Evolutionary conservation across 2,329 filamentous ascomycete species (phyloP).

Genomic region (Graphilbum ipis-grandicollis): DNA sequence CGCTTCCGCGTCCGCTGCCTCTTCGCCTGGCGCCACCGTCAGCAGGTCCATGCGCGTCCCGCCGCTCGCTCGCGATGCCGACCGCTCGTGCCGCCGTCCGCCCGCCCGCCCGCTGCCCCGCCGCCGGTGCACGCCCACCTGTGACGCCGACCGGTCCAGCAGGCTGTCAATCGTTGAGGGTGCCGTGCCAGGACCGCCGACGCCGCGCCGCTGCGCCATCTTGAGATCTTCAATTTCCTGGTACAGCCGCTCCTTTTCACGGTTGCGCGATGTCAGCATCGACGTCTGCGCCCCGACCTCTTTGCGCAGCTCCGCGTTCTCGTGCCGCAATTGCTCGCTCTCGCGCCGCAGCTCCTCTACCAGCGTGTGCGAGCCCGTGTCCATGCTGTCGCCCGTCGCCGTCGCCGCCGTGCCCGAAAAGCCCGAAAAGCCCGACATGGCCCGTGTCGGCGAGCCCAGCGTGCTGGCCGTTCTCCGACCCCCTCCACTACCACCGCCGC

Average conservation of each 20-base stretch:
- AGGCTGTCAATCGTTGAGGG: slow-evolving; percentile 70
- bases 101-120: neutral
- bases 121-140: slow-evolving; percentile 35
- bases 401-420: slow-evolving; percentile 13
- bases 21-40: slow-evolving; percentile 32
- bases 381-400: slow-evolving; percentile 30
- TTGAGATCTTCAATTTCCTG: slow-evolving; percentile 97
- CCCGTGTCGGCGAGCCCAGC: slow-evolving; percentile 19
- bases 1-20: slow-evolving; percentile 25
- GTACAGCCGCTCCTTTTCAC: slow-evolving; percentile 86
- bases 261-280: slow-evolving; percentile 90
- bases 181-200: slow-evolving; percentile 19
- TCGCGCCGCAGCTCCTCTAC: slow-evolving; percentile 58
- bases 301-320: slow-evolving; percentile 80
- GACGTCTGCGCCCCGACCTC: slow-evolving; percentile 93
- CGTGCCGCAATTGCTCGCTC: slow-evolving; percentile 64
- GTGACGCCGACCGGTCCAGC: slow-evolving; percentile 82
- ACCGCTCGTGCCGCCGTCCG: slow-evolving; percentile 33
- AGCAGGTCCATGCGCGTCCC: slow-evolving; percentile 33
- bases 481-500: slow-evolving; percentile 5
- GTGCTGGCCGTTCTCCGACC: neutral
- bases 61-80: slow-evolving; percentile 58
- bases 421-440: slow-evolving; percentile 29
- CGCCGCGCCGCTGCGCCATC: slow-evolving; percentile 61
- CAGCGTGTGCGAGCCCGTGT: slow-evolving; percentile 45